Base-by-base conservation (phyloP, 2,329 filamentous ascomycete species). In the Aureobasidium melanogenum region DNA sequence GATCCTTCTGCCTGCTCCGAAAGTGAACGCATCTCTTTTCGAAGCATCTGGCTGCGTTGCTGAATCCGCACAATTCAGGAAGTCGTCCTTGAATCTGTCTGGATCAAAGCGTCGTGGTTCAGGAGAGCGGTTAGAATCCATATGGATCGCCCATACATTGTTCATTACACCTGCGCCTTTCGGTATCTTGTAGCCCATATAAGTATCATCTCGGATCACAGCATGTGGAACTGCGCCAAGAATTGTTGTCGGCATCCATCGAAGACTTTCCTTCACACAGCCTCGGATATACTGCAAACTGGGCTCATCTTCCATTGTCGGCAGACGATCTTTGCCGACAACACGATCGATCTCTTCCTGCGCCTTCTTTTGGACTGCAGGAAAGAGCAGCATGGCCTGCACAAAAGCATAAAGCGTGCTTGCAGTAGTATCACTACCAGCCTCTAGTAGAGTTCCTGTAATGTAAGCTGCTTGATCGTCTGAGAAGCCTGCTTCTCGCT, bases 241-340 rank as follows among this genome's bases (percentile, higher is more conserved):
- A 3, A 88, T 87, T 62, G 91, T 87, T 26, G 91, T 88, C 1
- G 84, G 87, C 79, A 84, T 91, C 77, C 83, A 92, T 19, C 89
- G 82, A 0, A 92, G 77, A 1, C 86, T 83, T 69, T 93, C 89
- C 68, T 90, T 90, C 61, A 88, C 86, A 17, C 92, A 73, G 0
- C 88, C 88, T 0, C 86, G 88, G 57, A 91, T 75, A 69, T 91
- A 92, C 0, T 85, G 83, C 0, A 89, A 79, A 66, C 87, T 87
- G 67, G 89, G 86, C 69, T 90, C 87, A 2, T 75, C 72, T 8
- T 70, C 67, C 65, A 69, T 74, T 2, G 64, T 66, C 17, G 70
- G 73, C 50, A 68, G 70, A 7, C 71, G 67, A 41, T 69, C 63
- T 39, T 64, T 63, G 24, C 72, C 73, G 52, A 72, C 69, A 6